Evolutionary conservation across 2,329 filamentous ascomycete species (phyloP), one percentile per base, ranked within the genome.

Genomic region (Fusarium abutilonis): DNA sequence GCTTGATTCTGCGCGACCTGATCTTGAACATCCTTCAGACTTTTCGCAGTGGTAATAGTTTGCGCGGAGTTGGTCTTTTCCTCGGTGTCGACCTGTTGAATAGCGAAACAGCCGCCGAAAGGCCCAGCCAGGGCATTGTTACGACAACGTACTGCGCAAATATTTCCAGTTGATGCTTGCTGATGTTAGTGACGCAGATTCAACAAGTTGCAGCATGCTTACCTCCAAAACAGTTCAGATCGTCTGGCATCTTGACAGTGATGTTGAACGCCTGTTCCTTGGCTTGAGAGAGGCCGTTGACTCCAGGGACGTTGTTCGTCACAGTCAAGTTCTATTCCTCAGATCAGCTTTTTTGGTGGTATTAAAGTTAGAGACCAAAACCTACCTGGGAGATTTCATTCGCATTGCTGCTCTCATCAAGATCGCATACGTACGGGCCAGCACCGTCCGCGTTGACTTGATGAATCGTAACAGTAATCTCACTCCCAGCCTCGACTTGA

Each of bases 391-490:
- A 46, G 23, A 60, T 65, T 17, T 56, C 49, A 49, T 66, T 75
- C 19, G 72, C 69, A 69, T 80, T 82, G 65, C 79, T 78, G 13
- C 76, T 79, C 64, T 79, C 72, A 52, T 85, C 82, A 3, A 86
- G 68, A 60, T 85, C 83, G 53, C 84, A 86, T 2, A 74, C 66
- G 62, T 82, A 87, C 2, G 85, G 84, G 0, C 83, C 87, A 56
- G 84, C 87, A 55, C 87, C 87, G 64, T 90, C 87, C 34, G 79
- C 79, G 75, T 89, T 89, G 72, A 89, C 86, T 73, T 89, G 86
- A 76, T 89, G 87, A 9, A 89, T 77, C 2, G 85, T 89, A 80
- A 89, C 88, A 1, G 55, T 76, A 28, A 86, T 35, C 35, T 75
- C 58, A 34, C 74, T 76, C 28, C 83, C 83, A 2, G 75, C 64